Conservation (phyloP, 306 rosid genomes). For the Citrullus mucosospermus region DNA sequence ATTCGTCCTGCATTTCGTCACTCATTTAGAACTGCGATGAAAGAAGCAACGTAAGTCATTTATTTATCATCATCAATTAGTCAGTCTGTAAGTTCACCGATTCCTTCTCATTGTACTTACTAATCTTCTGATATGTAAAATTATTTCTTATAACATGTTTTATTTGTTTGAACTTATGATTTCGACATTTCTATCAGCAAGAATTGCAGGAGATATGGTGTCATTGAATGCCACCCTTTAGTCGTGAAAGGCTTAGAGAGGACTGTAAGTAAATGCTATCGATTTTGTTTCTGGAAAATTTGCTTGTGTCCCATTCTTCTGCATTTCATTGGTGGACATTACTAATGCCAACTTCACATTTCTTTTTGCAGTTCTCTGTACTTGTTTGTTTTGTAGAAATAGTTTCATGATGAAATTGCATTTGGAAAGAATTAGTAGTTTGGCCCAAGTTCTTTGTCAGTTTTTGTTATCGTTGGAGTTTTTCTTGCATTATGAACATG, state of each 20-base stretch:
- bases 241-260: slow-evolving; percentile 74
- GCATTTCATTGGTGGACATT: background rate
- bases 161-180: slow-evolving; percentile 9
- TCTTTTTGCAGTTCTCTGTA: background rate
- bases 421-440: background rate
- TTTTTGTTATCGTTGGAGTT: background rate
- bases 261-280: slow-evolving; percentile 39
- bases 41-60: slow-evolving; percentile 38
- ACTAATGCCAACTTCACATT: background rate
- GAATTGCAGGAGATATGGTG: slow-evolving; percentile 51
- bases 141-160: background rate
- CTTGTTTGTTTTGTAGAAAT: background rate
- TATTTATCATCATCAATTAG: slow-evolving; percentile 10
- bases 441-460: background rate
- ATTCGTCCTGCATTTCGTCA: slow-evolving; percentile 84
- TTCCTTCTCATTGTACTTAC: background rate
- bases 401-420: background rate
- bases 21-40: slow-evolving; percentile 31
- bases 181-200: slow-evolving; percentile 25
- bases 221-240: slow-evolving; percentile 71
- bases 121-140: background rate
- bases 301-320: background rate
- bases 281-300: background rate
- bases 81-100: background rate
- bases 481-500: slow-evolving; percentile 2